These are phyloP conservation scores for Fusarium keratoplasticum DNA, from an alignment of 2,329 filamentous ascomycete genomes.

Conservation along the genomic window DNA sequence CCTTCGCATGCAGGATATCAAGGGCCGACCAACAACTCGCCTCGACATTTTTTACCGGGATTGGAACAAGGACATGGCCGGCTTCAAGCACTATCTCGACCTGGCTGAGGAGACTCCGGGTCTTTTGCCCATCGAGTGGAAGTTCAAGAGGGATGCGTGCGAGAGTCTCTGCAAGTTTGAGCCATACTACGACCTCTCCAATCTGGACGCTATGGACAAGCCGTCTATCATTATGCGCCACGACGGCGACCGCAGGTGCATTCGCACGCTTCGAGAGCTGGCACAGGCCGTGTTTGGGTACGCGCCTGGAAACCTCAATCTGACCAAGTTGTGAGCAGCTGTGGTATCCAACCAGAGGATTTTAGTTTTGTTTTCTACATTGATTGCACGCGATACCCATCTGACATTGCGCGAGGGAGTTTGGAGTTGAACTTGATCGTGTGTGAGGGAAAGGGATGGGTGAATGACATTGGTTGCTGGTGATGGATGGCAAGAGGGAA, in stretches of 20 bases:
- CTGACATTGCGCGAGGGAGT: not conserved
- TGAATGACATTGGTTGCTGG: not conserved
- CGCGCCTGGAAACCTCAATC: not conserved
- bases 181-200: slow-evolving; percentile 40
- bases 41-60: slow-evolving; percentile 33
- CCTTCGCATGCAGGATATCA: slow-evolving; percentile 51
- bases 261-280: slow-evolving; percentile 58
- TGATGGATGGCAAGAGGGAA: not conserved
- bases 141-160: slow-evolving; percentile 49
- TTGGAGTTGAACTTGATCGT: not conserved
- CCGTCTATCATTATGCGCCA: slow-evolving; percentile 51
- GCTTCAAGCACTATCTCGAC: slow-evolving; percentile 50
- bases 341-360: not conserved
- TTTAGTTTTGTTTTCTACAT: not conserved
- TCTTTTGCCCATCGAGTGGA: slow-evolving; percentile 56
- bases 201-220: slow-evolving; percentile 38
- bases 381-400: not conserved
- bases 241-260: slow-evolving; percentile 48
- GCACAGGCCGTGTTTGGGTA: slow-evolving; percentile 48
- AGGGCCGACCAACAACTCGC: not conserved
- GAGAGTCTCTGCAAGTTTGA: slow-evolving; percentile 41
- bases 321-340: not conserved
- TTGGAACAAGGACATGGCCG: slow-evolving; percentile 26
- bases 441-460: not conserved
- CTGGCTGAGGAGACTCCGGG: not conserved